Conservation (phyloP, 768 basidiomycete species). For the Termitomyces sp. region DNA sequence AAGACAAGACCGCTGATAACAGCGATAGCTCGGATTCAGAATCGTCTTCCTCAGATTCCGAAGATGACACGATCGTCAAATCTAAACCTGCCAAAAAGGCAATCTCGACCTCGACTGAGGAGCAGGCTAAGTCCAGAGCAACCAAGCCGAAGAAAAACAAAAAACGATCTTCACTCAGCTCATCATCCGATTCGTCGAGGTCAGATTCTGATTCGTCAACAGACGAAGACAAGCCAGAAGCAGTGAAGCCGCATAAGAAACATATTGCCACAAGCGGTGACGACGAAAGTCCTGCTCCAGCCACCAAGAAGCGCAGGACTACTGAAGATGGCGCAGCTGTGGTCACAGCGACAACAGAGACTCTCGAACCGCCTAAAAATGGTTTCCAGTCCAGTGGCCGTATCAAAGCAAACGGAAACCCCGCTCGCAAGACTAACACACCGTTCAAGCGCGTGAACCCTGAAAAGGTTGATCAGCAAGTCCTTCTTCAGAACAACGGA, state of each 20-base stretch:
- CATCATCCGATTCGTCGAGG: constrained; percentile 12
- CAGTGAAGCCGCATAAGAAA: neutral
- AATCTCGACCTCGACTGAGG: constrained; percentile 4
- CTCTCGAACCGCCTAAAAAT: constrained; percentile 12
- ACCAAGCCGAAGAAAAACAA: constrained; percentile 5
- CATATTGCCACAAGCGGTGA: neutral
- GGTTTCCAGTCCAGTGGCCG: constrained; percentile 16
- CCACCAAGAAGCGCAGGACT: constrained; percentile 62
- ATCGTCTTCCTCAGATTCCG: constrained; percentile 10
- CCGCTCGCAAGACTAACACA: constrained; percentile 45
- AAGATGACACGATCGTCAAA: neutral
- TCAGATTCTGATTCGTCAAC: constrained; percentile 26
- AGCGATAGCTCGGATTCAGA: constrained; percentile 20
- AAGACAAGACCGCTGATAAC: constrained; percentile 1
- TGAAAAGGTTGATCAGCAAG: constrained; percentile 44
- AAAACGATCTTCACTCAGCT: constrained; percentile 1
- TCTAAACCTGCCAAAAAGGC: constrained; percentile 3
- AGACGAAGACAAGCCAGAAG: constrained; percentile 7
- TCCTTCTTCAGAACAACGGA: constrained; percentile 60
- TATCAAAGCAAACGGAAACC: constrained; percentile 28
- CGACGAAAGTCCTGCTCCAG: constrained; percentile 33
- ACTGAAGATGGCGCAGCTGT: constrained; percentile 50
- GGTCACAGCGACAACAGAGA: constrained; percentile 38
- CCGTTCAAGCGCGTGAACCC: constrained; percentile 83
- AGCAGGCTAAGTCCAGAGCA: constrained; percentile 7